Conservation (phyloP, 805 yeast species). For the Candida nonsorbophila region DNA sequence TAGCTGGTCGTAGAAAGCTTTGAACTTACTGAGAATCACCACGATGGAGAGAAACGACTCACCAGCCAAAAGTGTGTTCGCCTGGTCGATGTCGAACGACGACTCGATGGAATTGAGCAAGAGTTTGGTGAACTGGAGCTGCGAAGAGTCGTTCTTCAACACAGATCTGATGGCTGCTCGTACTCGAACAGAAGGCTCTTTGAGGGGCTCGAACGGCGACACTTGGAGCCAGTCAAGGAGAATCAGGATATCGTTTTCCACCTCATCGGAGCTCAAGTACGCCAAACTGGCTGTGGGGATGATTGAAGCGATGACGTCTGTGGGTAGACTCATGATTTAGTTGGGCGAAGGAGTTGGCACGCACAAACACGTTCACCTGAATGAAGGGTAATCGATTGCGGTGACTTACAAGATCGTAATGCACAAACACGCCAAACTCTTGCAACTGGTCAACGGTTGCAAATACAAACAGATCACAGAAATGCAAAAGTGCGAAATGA, state of each 20-base stretch:
- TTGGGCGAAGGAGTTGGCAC: neutral
- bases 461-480: too few relatives aligned
- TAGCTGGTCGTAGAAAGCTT: conserved; percentile 18
- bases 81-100: conserved; percentile 12
- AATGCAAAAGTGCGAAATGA: too few relatives aligned
- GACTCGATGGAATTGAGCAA: conserved; percentile 29
- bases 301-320: conserved; percentile 4
- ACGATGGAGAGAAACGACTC: too few relatives aligned
- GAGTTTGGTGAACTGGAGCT: conserved; percentile 26
- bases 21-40: conserved; percentile 15
- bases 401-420: too few relatives aligned
- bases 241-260: conserved; percentile 10
- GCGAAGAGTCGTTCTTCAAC: conserved; percentile 26
- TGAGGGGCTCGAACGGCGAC: conserved; percentile 3
- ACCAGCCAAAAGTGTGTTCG: too few relatives aligned
- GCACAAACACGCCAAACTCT: too few relatives aligned
- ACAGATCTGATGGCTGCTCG: conserved; percentile 33
- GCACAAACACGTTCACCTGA: neutral
- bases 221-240: conserved; percentile 8
- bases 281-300: conserved; percentile 6
- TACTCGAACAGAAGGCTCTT: conserved; percentile 26
- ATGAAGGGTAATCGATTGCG: too few relatives aligned
- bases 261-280: conserved; percentile 5
- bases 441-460: too few relatives aligned
- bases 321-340: neutral